Conservation (phyloP, 805 yeast genomes). For the Ogataea parapolymorpha region DNA sequence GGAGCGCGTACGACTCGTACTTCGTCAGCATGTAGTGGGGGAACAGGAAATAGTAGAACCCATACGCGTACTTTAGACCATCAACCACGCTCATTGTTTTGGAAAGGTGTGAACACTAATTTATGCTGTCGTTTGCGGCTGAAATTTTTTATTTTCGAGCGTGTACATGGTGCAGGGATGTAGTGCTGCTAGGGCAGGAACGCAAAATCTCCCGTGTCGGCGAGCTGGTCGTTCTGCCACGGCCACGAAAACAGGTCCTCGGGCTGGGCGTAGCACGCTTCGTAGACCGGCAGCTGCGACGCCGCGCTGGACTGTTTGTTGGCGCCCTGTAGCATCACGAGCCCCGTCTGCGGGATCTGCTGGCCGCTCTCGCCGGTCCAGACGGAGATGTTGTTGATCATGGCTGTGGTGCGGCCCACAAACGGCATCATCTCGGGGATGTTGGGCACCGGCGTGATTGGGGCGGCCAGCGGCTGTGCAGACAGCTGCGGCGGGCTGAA, state of each 20-base stretch:
- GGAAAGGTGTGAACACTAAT: not conserved
- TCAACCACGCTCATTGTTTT: conserved; percentile 7
- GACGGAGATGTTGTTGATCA: conserved; percentile 58
- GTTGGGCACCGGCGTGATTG: conserved; percentile 4
- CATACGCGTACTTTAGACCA: conserved; percentile 19
- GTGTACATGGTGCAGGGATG: conserved; percentile 4
- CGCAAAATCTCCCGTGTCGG: conserved; percentile 9
- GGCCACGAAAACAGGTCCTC: conserved; percentile 9
- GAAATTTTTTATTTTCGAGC: not conserved
- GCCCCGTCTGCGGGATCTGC: conserved; percentile 37
- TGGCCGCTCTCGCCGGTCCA: conserved; percentile 54
- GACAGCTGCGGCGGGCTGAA: conserved; percentile 1
- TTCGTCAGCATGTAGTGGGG: conserved; percentile 50
- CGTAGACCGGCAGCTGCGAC: conserved; percentile 3
- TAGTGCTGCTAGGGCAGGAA: conserved; percentile 4
- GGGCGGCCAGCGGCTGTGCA: conserved; percentile 2
- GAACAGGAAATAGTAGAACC: conserved; percentile 40
- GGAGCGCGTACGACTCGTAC: conserved; percentile 35
- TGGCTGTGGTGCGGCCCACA: conserved; percentile 50
- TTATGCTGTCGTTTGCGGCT: not conserved
- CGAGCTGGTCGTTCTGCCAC: conserved; percentile 8
- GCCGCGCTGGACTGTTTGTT: conserved; percentile 4
- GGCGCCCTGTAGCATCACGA: conserved; percentile 26
- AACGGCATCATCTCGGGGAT: conserved; percentile 34
- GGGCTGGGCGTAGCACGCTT: conserved; percentile 3